Evolutionary conservation across 176 grass and related monocot genomes (phyloP).

Genomic region (Rhynchospora tenuis): DNA sequence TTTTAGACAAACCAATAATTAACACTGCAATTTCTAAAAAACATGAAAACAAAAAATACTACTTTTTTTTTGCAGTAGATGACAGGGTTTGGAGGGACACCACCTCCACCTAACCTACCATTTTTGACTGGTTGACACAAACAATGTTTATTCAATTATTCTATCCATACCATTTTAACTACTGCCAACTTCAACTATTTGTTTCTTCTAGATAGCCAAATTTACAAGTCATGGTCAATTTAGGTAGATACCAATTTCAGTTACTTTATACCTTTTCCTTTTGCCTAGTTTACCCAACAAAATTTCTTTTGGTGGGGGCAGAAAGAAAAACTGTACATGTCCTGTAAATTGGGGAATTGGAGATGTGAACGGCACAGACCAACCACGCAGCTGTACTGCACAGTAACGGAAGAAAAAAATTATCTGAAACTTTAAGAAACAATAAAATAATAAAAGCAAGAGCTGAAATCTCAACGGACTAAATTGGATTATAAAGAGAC

Average conservation of each 20-base stretch:
- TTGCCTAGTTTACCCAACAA: not conserved
- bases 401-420: not conserved
- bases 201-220: not conserved
- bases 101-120: slow-evolving; percentile 17
- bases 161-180: not conserved
- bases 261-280: not conserved
- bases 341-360: not conserved
- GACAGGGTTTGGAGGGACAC: not conserved
- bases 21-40: not conserved
- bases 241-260: not conserved
- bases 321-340: not conserved
- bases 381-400: not conserved
- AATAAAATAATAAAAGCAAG: not conserved
- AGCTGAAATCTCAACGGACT: not conserved
- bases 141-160: not conserved
- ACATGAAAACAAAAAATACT: not conserved
- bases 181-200: not conserved
- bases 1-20: not conserved
- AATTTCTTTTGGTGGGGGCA: not conserved
- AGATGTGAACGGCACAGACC: not conserved
- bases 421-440: not conserved
- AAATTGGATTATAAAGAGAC: not conserved
- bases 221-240: slow-evolving; percentile 5
- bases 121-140: slow-evolving; percentile 9
- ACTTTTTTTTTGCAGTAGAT: not conserved